These are phyloP conservation scores for Hyaloscypha finlandica DNA, from an alignment of 495 filamentous ascomycete species.

Conservation along the genomic window DNA sequence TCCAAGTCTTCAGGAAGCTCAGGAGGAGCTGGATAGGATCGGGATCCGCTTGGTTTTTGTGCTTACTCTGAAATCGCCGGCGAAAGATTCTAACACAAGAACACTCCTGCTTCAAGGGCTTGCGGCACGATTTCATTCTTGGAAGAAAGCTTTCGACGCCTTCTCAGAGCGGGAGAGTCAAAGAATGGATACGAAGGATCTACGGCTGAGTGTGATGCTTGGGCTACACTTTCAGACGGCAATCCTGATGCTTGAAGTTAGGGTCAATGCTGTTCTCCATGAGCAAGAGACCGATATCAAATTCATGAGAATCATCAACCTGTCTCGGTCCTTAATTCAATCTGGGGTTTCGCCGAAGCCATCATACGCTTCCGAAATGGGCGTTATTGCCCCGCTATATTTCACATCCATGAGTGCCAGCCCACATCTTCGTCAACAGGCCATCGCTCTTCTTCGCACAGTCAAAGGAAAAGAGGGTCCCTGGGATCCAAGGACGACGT, in stretches of 20 bases:
- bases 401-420: slow-evolving; percentile 17
- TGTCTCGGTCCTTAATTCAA: slow-evolving; percentile 4
- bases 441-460: slow-evolving; percentile 10
- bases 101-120: background rate
- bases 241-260: slow-evolving; percentile 17
- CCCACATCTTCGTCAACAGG: slow-evolving; percentile 11
- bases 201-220: slow-evolving; percentile 13
- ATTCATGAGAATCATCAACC: background rate
- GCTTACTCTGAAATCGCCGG: slow-evolving; percentile 6
- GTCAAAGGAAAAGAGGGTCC: slow-evolving; percentile 13
- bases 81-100: background rate
- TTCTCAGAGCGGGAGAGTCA: slow-evolving; percentile 5
- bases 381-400: slow-evolving; percentile 13
- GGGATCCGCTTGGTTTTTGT: slow-evolving; percentile 16
- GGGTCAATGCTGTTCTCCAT: background rate
- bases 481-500: slow-evolving; percentile 14
- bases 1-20: slow-evolving; percentile 5
- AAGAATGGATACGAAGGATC: slow-evolving; percentile 6
- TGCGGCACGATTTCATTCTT: background rate
- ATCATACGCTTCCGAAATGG: slow-evolving; percentile 2
- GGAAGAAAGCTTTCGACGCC: slow-evolving; percentile 17
- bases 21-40: slow-evolving; percentile 11
- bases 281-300: background rate
- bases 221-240: slow-evolving; percentile 10
- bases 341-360: background rate